Evolutionary conservation across 495 filamentous ascomycete species (phyloP), one percentile per base, ranked within the genome.

Genomic region (Lasiosphaeria ovina): DNA sequence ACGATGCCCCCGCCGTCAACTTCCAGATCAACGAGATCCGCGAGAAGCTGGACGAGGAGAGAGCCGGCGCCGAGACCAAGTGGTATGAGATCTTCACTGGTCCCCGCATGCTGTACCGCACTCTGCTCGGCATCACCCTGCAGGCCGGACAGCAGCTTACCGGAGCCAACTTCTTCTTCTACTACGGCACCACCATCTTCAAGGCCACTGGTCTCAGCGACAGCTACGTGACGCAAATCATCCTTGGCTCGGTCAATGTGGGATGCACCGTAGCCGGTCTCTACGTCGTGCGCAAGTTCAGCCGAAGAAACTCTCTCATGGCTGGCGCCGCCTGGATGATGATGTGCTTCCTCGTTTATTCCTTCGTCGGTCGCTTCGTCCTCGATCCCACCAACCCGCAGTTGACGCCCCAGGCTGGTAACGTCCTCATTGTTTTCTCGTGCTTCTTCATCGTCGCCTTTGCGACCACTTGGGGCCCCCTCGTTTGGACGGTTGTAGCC

Each of bases 131-230:
- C 35, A 82, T 92, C 38, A 74, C 79, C 35, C 77, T 94, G 6
- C 89, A 92, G 72, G 83, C 85, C 9, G 79, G 89, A 34, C 89
- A 92, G 69, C 89, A 84, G 70, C 76, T 89, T 12, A 87, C 86
- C 38, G 86, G 87, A 54, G 88, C 85, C 60, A 92, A 91, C 73
- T 92, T 89, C 77, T 87, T 90, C 74, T 91, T 92, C 77, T 91
- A 91, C 76, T 92, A 89, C 70, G 88, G 89, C 51, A 89, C 88
- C 62, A 83, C 77, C 54, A 86, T 89, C 74, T 93, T 93, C 76
- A 64, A 76, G 32, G 82, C 86, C 38, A 85, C 87, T 3, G 89
- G 87, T 69, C 76, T 92, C 42, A 76, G 71, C 59, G 84, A 91
- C 74, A 81, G 79, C 62, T 91, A 85, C 74, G 75, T 89, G 33